Evolutionary conservation across 441 rosid species (phyloP), one percentile per base, ranked within the genome.

Genomic region (Croton laevigatus): DNA sequence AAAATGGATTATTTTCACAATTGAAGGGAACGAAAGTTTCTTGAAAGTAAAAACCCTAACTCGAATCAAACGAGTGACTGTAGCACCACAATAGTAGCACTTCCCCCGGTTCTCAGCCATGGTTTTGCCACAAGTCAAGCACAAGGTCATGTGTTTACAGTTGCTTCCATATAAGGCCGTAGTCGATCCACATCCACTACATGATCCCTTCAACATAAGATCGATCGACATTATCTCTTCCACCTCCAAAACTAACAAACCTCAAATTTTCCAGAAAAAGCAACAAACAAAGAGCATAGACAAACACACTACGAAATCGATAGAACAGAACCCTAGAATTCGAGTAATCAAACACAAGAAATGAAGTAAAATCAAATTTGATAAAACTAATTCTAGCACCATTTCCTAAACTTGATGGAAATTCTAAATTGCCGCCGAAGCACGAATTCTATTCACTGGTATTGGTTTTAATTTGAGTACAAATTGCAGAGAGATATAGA

Each of bases 131-230:
- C 97, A 90, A 46, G 71, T 77, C 62, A 88, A 71, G 75, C 97
- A 90, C 11, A 90, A 54, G 13, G 97, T 92, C 91, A 90, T 85
- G 82, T 90, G 97, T 78, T 86, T 89, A 58, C 98, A 90, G 36
- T 81, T 81, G 79, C 90, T 90, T 59, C 97, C 97, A 57, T 91
- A 91, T 66, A 91, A 71, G 59, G 87, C 91, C 16, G 82, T 52
- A 44, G 77, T 71, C 16, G 94, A 90, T 67, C 86, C 88, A 27
- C 97, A 92, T 54, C 90, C 86, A 32, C 87, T 65, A 44, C 96
- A 90, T 42, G 89, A 76, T 68, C 89, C 76, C 79, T 87, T 90
- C 75, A 92, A 69, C 23, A 76, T 64, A 54, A 92, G 83, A 80
- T 89, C 90, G 48, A 85, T 34, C 76, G 94, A 86, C 96, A 92